Evolutionary conservation across 169 alveolate species (phyloP), one percentile per base, ranked within the genome.

Genomic region (Eimeria brunetti): DNA sequence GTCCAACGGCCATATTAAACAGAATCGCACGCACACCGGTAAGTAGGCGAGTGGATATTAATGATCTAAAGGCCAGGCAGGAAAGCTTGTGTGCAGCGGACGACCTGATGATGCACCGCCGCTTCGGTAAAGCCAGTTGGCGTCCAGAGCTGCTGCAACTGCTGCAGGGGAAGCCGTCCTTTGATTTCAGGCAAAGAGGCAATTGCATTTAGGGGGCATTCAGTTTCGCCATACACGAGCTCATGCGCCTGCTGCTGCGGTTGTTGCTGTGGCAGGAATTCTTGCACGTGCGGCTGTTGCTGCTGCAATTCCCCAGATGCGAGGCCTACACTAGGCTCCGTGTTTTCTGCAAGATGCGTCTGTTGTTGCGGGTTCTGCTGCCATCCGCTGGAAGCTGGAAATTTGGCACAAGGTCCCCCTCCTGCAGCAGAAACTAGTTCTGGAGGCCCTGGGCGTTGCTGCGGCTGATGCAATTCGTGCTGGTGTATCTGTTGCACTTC

Each of bases 211-310:
- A 81, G 71, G 73, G 69, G 69, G 71, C 89, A 81, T 16, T 53
- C 89, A 53, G 64, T 51, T 30, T 81, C 89, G 89, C 89, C 89
- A 33, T 81, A 81, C 64, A 51, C 69, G n/a, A 18, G 89, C 22
- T 46, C 69, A 69, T 44, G 69, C 58, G 6, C 27, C 27, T 38
- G 88, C 88, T 51, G 89, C 67, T 16, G 49, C 62, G 22, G 69
- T 56, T 81, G 88, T n/a, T n/a, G 62, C 62, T 81, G 86, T 27
- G 53, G 86, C 62, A 38, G 86, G 36, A 36, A 71, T 53, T 46
- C 69, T 16, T 81, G 89, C 38, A 6, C 46, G 44, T 41, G 89
- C 89, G 49, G 89, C 44, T 81, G 89, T 33, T 51, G 89, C 89
- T 49, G 89, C 89, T 81, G 89, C 46, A 53, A 18, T 16, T 81